A percentile compares a stretch with the other conserved stretches of the same genome.
phyloP scores from a whole-genome alignment of 768 basidiomycete genomes.

The Auriscalpium orientale region DNA sequence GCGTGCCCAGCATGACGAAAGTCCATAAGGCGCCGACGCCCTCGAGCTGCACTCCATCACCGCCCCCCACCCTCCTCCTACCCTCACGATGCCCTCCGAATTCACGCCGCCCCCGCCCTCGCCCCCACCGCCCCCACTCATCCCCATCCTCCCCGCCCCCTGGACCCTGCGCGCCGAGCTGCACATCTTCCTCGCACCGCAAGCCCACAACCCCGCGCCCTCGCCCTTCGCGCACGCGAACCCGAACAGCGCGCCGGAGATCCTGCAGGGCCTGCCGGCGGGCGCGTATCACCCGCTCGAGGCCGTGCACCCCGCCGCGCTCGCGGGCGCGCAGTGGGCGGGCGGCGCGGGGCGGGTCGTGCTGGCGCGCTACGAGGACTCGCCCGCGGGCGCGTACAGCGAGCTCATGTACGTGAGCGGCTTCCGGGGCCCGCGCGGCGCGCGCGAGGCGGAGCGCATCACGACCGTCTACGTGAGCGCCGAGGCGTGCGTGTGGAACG shows the following conservation, averaged over 20 bases:
- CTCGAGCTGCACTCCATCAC: too few species aligned
- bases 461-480: not conserved
- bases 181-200: not conserved
- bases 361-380: not conserved
- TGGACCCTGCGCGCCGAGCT: constrained; percentile 5
- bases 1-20: too few species aligned
- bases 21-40: too few species aligned
- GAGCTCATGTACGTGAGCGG: not conserved
- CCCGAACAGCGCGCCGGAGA: constrained; percentile 1
- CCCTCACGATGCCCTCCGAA: too few species aligned
- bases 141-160: constrained; percentile 1
- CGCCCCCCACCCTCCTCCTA: too few species aligned
- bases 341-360: not conserved
- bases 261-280: constrained; percentile 10
- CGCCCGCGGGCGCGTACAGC: not conserved
- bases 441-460: not conserved
- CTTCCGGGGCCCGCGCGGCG: not conserved
- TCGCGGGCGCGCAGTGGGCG: not conserved
- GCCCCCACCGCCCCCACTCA: not conserved
- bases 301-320: constrained; percentile 7
- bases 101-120: too few species aligned
- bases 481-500: not conserved
- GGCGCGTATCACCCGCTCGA: constrained; percentile 10
- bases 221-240: not conserved
- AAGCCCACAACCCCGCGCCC: not conserved